These are phyloP conservation scores for Ophiostoma sp. DNA, from an alignment of 2,329 filamentous ascomycete species.

Conservation along the genomic window DNA sequence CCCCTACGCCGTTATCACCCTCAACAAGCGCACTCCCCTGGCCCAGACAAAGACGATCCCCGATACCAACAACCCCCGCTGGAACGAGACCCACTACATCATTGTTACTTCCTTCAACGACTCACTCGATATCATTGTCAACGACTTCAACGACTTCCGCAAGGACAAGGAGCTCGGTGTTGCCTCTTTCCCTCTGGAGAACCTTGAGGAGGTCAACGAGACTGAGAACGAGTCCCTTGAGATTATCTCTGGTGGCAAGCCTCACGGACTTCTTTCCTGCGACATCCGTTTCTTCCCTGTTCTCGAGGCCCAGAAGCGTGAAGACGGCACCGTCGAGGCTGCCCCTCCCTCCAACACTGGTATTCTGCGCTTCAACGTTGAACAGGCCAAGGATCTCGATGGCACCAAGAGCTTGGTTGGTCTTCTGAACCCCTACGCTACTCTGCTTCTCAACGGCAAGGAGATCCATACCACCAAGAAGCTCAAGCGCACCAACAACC, in stretches of 20 bases:
- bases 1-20: constrained; percentile 77
- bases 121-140: constrained; percentile 75
- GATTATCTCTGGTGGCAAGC: constrained; percentile 75
- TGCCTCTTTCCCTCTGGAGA: constrained; percentile 79
- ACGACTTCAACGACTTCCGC: constrained; percentile 90
- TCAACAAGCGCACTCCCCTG: constrained; percentile 76
- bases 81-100: constrained; percentile 96
- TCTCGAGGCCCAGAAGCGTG: constrained; percentile 63
- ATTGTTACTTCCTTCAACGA: constrained; percentile 90
- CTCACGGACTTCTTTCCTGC: constrained; percentile 70
- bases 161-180: constrained; percentile 94
- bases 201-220: constrained; percentile 68
- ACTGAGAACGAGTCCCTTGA: constrained; percentile 83
- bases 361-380: constrained; percentile 87
- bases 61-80: constrained; percentile 80
- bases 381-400: constrained; percentile 95
- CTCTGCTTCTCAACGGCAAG: constrained; percentile 84
- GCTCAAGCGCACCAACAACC: constrained; percentile 94
- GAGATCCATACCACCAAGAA: constrained; percentile 85
- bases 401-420: constrained; percentile 88
- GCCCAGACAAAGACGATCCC: constrained; percentile 83
- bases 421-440: constrained; percentile 83
- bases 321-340: constrained; percentile 72
- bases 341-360: constrained; percentile 87
- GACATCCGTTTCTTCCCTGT: constrained; percentile 97